Evolutionary conservation across 805 yeast species (phyloP), one percentile per base, ranked within the genome.

Genomic region (Cyberlindnera samutprakarnensis): DNA sequence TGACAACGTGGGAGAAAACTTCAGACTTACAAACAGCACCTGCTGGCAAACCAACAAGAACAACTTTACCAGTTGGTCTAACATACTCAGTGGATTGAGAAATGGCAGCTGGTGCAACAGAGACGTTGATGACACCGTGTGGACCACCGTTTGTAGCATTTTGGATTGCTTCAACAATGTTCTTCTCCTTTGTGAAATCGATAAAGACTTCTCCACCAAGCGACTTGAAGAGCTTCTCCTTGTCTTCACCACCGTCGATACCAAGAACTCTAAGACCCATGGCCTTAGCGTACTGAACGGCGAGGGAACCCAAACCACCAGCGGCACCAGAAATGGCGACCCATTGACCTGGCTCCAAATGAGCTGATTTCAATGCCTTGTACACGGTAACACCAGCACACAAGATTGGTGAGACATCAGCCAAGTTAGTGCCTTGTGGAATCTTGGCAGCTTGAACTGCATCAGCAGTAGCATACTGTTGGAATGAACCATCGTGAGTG

Each of bases 261-360:
- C 74, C 87, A 18, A 79, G 51, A 37, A 78, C 85, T 64, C 72
- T 70, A 61, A 64, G 68, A 51, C 88, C 90, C 84, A 78, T 74
- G 40, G 85, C 86, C 49, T 62, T 69, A 42, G 83, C 87, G 62
- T 77, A 81, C 63, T 80, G 88, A 47, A 80, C 66, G 36, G 86
- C 87, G 44, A 80, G 63, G 29, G 85, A 70, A 55, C 88, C 90
- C 57, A 80, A 68, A 54, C 90, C 88, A 58, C 88, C 88, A 56
- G 76, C 84, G 42, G 86, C 87, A 65, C 90, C 88, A 33, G 85
- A 74, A 41, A 80, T 65, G 42, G 75, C 74, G 43, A 78, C 82
- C 79, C 81, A 80, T 56, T 80, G 75, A 52, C 90, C 88, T 25
- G 87, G 68, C 37, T 47, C 44, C 42, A 71, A 56, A 43, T 64